These are phyloP conservation scores for Phytophthora brassicae DNA, from an alignment of 352 stramenopile genomes.

Conservation along the genomic window DNA sequence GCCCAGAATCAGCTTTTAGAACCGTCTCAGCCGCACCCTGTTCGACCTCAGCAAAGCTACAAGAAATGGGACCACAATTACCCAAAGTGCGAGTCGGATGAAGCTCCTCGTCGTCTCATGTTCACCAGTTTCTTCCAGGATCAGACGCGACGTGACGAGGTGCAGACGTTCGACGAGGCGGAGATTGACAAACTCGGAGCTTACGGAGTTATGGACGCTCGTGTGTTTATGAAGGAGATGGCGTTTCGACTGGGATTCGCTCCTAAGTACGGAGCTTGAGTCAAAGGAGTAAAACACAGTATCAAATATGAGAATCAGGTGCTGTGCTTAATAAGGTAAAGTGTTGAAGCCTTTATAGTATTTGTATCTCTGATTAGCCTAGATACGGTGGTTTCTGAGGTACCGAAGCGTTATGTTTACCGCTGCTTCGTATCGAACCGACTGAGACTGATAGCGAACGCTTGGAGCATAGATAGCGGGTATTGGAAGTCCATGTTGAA, in stretches of 20 bases:
- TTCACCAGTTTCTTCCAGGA: constrained; percentile 62
- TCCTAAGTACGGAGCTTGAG: constrained; percentile 79
- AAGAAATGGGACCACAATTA: constrained; percentile 66
- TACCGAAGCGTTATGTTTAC: too few species aligned
- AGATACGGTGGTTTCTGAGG: too few species aligned
- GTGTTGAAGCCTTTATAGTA: too few species aligned
- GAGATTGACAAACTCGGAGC: constrained; percentile 53
- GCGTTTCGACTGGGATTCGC: constrained; percentile 75
- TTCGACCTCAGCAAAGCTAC: constrained; percentile 69
- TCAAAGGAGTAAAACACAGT: background rate
- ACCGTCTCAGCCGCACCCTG: constrained; percentile 31
- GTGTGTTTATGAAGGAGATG: constrained; percentile 77
- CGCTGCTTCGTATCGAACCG: constrained; percentile 90
- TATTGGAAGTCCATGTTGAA: constrained; percentile 96
- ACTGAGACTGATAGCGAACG: constrained; percentile 91
- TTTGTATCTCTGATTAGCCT: too few species aligned
- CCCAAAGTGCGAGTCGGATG: background rate
- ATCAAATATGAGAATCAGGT: too few species aligned
- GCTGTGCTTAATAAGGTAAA: background rate
- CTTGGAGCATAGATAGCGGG: constrained; percentile 90
- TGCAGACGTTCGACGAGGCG: constrained; percentile 46
- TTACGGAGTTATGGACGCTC: constrained; percentile 72
- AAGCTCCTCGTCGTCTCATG: constrained; percentile 39
- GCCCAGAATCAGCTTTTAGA: constrained; percentile 3
- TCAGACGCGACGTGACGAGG: constrained; percentile 61